Percentiles rank a stretch among this genome's conserved stretches.
phyloP scores from a whole-genome alignment of 2,329 filamentous ascomycete genomes.

The Diaporthe sp. region DNA sequence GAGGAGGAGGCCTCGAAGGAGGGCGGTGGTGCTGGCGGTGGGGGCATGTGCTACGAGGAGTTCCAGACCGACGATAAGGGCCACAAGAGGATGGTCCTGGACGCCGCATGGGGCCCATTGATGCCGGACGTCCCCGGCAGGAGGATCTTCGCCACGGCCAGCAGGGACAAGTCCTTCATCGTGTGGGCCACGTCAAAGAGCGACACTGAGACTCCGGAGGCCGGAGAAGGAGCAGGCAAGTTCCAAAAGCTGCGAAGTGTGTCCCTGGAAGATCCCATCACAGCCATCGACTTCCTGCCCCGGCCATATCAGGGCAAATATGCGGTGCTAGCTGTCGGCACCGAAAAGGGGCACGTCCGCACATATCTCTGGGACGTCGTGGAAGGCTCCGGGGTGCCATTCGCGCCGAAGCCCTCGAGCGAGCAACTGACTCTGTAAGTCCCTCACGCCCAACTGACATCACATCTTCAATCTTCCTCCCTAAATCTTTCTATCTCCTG shows the following conservation, averaged over 20 bases:
- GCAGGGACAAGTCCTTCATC: slow-evolving; percentile 87
- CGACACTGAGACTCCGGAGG: slow-evolving; percentile 58
- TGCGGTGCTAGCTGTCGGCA: slow-evolving; percentile 67
- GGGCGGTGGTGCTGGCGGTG: slow-evolving; percentile 21
- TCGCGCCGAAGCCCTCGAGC: slow-evolving; percentile 54
- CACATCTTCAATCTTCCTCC: background rate
- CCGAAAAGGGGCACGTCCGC: slow-evolving; percentile 64
- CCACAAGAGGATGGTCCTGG: slow-evolving; percentile 92
- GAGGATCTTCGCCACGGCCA: slow-evolving; percentile 83
- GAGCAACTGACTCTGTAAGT: slow-evolving; percentile 32
- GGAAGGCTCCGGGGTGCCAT: slow-evolving; percentile 47
- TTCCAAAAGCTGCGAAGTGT: slow-evolving; percentile 6
- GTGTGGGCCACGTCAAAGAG: slow-evolving; percentile 67
- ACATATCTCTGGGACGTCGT: slow-evolving; percentile 56
- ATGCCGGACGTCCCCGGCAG: slow-evolving; percentile 49
- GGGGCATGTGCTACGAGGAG: slow-evolving; percentile 66
- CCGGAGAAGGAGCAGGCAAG: background rate
- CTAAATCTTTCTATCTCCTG: background rate
- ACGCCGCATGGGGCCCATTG: slow-evolving; percentile 83
- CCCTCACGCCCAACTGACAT: background rate
- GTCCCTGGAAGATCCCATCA: slow-evolving; percentile 68
- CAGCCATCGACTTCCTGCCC: slow-evolving; percentile 76
- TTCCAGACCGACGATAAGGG: slow-evolving; percentile 81
- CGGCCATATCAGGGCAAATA: slow-evolving; percentile 46
- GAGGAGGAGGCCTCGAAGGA: slow-evolving; percentile 29